Evolutionary conservation across 352 stramenopile genomes (phyloP), one percentile per base, ranked within the genome.

Genomic region (Nothophytophthora sp.): DNA sequence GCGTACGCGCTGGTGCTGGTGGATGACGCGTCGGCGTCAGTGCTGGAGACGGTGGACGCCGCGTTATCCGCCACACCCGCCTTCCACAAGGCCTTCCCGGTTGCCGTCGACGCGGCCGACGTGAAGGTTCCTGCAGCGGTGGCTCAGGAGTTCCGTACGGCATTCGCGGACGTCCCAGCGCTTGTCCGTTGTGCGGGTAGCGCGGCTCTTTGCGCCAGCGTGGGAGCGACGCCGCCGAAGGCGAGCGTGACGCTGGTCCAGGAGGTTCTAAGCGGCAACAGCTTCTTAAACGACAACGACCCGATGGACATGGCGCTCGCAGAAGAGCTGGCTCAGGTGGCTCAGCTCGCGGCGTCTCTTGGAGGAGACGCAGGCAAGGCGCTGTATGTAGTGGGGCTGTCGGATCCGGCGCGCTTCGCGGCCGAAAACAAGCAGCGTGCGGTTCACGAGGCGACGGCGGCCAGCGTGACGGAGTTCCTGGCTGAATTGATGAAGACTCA

Each of bases 321-420:
- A 4, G 42, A 41, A 19, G 48, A 74, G 24, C 36, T 80, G 25
- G 70, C 62, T 15, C 54, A 76, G 41, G 32, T 72, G 39, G 46
- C 55, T 38, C 50, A 70, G 34, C 50, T 80, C 2, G 60, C 62
- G 16, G 48, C 55, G 10, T 25, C 57, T 1, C 1, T 72, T 2
- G 55, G 59, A 39, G 37, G 70, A 28, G 37, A 56, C 23, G 9
- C 16, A 53, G 36, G 24, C 7, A 73, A 72, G 50, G 56, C 36
- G 39, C 28, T 80, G 35, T 78, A 63, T 29, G 51, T 84, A 3
- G 63, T 78, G 43, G 67, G 60, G 0, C 39, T 81, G 16, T 71
- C 68, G 23, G 35, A 40, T 19, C 44, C 72, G 2, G 18, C 43
- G 11, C 33, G n/a, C n/a, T n/a, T 73, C 15, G 36, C 44, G 3